Conservation (phyloP, 2,329 filamentous ascomycete species). For the Graphilbum sp. region DNA sequence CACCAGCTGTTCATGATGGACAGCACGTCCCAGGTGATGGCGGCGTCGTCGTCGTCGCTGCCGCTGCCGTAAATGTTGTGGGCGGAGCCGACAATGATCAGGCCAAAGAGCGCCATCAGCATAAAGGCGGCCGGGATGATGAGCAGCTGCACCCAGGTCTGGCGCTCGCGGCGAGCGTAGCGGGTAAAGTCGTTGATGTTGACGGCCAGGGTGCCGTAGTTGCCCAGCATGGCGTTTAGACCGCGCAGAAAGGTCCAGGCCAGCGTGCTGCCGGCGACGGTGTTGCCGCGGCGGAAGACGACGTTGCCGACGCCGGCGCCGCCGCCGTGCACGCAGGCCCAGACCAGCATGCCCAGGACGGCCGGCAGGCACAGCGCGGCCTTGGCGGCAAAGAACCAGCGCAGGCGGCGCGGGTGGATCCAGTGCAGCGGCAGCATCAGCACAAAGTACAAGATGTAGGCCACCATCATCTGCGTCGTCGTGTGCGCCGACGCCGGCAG, state of each 20-base stretch:
- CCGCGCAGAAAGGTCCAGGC: slow-evolving; percentile 17
- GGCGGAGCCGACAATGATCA: slow-evolving; percentile 23
- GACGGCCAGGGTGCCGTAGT: slow-evolving; percentile 24
- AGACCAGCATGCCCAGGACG: not conserved
- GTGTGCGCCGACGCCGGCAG: slow-evolving; percentile 19
- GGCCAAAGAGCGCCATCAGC: slow-evolving; percentile 15
- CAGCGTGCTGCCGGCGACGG: not conserved
- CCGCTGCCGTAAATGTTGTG: slow-evolving; percentile 21
- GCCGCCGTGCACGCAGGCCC: slow-evolving; percentile 28
- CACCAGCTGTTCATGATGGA: slow-evolving; percentile 4
- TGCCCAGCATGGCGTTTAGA: not conserved
- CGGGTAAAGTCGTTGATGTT: slow-evolving; percentile 28
- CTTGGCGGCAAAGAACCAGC: slow-evolving; percentile 9
- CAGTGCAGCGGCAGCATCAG: slow-evolving; percentile 12
- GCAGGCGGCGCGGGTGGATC: slow-evolving; percentile 11
- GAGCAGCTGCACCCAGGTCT: slow-evolving; percentile 17
- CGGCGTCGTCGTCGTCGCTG: not conserved
- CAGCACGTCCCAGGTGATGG: slow-evolving; percentile 8
- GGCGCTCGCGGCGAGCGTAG: slow-evolving; percentile 19
- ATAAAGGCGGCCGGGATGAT: slow-evolving; percentile 20
- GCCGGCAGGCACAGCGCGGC: not conserved
- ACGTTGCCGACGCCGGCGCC: slow-evolving; percentile 80
- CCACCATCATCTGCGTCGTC: slow-evolving; percentile 9
- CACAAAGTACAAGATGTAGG: slow-evolving; percentile 10
- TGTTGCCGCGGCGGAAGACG: not conserved